Base-by-base conservation (phyloP, 371 early-diverging fungal species). In the Pancytospora philotis region DNA sequence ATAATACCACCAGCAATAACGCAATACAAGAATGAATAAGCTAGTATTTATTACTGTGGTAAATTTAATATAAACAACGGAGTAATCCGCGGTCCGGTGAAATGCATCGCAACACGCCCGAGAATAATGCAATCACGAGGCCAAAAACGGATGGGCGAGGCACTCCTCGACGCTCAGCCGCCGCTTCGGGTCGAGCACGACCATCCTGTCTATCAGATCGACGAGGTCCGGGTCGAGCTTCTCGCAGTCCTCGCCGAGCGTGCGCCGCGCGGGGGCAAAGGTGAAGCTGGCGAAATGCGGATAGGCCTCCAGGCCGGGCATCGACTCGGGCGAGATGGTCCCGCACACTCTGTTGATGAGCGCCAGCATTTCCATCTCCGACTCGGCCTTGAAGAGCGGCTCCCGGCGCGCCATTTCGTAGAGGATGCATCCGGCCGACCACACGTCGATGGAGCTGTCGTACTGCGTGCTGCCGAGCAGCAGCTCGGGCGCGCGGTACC, bases 311-410 rank as follows among this genome's bases (percentile, higher is more conserved):
- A 76, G 62, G 10, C 62, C 72, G 16, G 68, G 69, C 53, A 61
- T 72, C 35, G 67, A 69, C 31, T 67, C 68, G 62, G 69, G 61
- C 22, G 74, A 69, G 10, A 77, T 76, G 28, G 74, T 60, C 49
- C 81, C 81, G 16, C 74, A 69, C 27, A 66, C 52, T 28, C 38
- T 19, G 22, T 72, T 69, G 31, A 93, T 87, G 2, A 53, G 6
- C 22, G 37, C 19, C n/a, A 68, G 48, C 31, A 60, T 49, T 28
- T 30, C 32, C 30, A 68, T 61, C 6, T 68, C 68, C 49, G n/a
- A 3, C 19, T 68, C 56, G 3, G 25, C 45, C 39, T 58, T 58
- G 39, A 64, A 68, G 3, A 64, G 58, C 30, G 69, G 38, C 13
- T 57, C 22, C 25, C 63, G 60, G 8, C 52, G 32, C n/a, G 52